Evolutionary conservation across 768 basidiomycete genomes (phyloP).

Genomic region (Hypsizygus marmoreus): DNA sequence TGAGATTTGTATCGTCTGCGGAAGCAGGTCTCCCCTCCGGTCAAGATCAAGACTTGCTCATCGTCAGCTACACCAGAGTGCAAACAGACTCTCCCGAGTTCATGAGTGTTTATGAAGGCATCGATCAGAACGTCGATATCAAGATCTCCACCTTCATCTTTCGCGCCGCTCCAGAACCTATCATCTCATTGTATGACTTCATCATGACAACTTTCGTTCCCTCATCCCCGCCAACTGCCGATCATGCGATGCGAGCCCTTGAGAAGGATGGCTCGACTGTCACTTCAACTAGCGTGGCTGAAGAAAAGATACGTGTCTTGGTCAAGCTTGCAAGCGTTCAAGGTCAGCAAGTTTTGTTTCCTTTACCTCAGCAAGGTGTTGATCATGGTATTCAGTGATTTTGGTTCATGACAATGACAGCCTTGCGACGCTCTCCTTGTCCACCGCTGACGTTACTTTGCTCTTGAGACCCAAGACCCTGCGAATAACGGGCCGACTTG

Average conservation of each 20-base stretch:
- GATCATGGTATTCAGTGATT: constrained; percentile 50
- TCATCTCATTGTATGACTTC: constrained; percentile 91
- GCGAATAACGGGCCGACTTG: constrained; percentile 78
- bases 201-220: constrained; percentile 96
- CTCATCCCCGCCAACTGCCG: neutral
- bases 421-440: constrained; percentile 86
- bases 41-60: constrained; percentile 68
- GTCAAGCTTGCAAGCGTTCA: constrained; percentile 84
- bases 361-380: neutral
- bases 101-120: constrained; percentile 71
- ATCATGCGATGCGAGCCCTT: neutral
- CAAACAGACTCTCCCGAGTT: constrained; percentile 89
- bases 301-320: constrained; percentile 74
- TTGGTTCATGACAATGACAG: constrained; percentile 70
- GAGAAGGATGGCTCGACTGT: constrained; percentile 1
- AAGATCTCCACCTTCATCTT: constrained; percentile 90
- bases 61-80: constrained; percentile 75
- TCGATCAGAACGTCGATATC: constrained; percentile 87
- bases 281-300: constrained; percentile 11
- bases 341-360: constrained; percentile 45
- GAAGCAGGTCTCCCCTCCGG: constrained; percentile 32
- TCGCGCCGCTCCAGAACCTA: constrained; percentile 85
- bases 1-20: constrained; percentile 69
- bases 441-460: constrained; percentile 85
- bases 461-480: constrained; percentile 73